Conservation (phyloP, 2,329 filamentous ascomycete genomes). For the Fusarium humuli region DNA sequence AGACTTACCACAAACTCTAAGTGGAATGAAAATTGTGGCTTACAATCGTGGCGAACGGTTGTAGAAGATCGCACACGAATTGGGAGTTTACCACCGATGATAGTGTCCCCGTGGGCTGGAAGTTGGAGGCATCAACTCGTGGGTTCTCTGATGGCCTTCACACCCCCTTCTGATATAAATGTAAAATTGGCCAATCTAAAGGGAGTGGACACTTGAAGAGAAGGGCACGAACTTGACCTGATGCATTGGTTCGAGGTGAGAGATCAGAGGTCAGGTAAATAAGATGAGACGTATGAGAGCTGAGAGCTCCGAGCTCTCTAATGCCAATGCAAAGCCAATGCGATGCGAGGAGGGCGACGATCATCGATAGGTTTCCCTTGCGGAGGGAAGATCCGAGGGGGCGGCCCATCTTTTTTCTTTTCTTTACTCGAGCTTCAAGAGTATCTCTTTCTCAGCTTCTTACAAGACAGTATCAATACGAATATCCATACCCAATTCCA, state of each 20-base stretch:
- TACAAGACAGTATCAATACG: constrained; percentile 12
- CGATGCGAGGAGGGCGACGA: constrained; percentile 34
- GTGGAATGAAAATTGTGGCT: constrained; percentile 32
- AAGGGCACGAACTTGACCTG: constrained; percentile 33
- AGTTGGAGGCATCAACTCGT: constrained; percentile 42
- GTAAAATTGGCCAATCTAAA: constrained; percentile 35
- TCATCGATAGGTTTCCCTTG: constrained; percentile 34
- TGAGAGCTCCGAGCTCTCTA: constrained; percentile 14
- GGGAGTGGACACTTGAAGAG: constrained; percentile 15
- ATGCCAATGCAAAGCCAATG: constrained; percentile 4
- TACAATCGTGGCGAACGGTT: constrained; percentile 41
- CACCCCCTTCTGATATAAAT: constrained; percentile 14
- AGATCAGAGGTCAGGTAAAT: constrained; percentile 2
- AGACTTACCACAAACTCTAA: neutral
- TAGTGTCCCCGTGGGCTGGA: constrained; percentile 40
- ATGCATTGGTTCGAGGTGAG: constrained; percentile 32
- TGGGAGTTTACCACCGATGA: constrained; percentile 15
- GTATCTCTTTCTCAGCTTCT: neutral
- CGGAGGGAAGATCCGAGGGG: constrained; percentile 40
- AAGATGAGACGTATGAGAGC: constrained; percentile 24
- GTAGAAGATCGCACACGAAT: constrained; percentile 26
- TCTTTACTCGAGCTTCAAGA: neutral
- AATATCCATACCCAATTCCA: constrained; percentile 8
- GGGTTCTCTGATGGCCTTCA: constrained; percentile 19
- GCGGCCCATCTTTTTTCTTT: constrained; percentile 4